Conservation (phyloP, 1,139 yeast species). For the Debaryomyces psychrophilus region DNA sequence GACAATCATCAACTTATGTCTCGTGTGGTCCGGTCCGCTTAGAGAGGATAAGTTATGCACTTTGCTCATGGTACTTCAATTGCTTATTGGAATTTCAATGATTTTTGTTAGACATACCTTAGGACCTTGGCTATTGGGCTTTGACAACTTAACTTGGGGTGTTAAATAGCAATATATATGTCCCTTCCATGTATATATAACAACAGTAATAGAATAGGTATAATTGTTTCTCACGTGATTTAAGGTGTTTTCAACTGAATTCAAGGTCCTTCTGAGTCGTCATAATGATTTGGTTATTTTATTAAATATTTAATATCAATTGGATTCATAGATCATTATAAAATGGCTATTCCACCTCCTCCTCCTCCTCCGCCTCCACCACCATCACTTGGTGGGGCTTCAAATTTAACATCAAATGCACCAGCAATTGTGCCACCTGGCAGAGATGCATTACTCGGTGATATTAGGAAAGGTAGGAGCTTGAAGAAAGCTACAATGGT, state of each 20-base stretch:
- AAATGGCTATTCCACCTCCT: constrained; percentile 37
- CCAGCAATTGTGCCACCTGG: constrained; percentile 48
- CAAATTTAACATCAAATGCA: constrained; percentile 25
- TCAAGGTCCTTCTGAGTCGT: neutral
- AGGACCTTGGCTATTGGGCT: constrained; percentile 86
- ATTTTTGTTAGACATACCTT: constrained; percentile 76
- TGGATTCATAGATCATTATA: constrained; percentile 2
- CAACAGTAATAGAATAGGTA: constrained; percentile 2
- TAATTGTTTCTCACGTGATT: constrained; percentile 3
- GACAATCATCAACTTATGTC: constrained; percentile 79
- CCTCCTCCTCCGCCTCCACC: constrained; percentile 43
- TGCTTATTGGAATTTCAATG: constrained; percentile 66
- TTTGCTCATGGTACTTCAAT: constrained; percentile 62
- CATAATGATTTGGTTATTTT: neutral
- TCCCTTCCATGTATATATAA: neutral
- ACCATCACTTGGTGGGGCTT: constrained; percentile 20
- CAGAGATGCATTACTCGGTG: constrained; percentile 82
- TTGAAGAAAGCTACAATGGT: constrained; percentile 70
- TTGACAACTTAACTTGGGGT: constrained; percentile 69
- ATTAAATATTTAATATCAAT: constrained; percentile 1
- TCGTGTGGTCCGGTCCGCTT: constrained; percentile 89
- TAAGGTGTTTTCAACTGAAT: neutral
- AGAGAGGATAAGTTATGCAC: constrained; percentile 77
- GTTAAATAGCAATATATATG: constrained; percentile 29
- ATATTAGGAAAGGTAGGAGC: constrained; percentile 76